These are phyloP conservation scores for Urochloa ruziziensis DNA, from an alignment of 176 grass and related monocot species.

Conservation along the genomic window DNA sequence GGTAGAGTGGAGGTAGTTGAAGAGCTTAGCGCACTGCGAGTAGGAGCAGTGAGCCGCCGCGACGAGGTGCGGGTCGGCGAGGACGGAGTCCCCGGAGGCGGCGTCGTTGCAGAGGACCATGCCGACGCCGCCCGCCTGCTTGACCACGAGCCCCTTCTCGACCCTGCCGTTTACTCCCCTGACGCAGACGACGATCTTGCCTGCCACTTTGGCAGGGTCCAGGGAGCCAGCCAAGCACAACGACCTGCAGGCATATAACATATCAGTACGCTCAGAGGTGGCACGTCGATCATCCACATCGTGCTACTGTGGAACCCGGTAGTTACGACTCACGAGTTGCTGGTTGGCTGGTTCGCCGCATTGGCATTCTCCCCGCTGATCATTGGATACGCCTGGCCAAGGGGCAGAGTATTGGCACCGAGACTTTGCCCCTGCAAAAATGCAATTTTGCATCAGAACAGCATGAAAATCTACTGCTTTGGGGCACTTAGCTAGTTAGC, in stretches of 20 bases:
- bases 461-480: not conserved
- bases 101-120: constrained; percentile 63
- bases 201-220: constrained; percentile 42
- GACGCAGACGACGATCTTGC: constrained; percentile 66
- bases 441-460: not conserved
- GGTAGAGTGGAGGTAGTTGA: constrained; percentile 25
- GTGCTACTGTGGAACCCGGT: not conserved
- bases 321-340: constrained; percentile 58
- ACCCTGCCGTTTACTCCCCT: constrained; percentile 43
- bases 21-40: constrained; percentile 33
- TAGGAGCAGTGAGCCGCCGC: constrained; percentile 57
- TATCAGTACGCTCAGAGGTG: not conserved
- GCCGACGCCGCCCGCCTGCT: constrained; percentile 52
- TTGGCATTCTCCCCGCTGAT: constrained; percentile 54
- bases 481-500: too few species aligned
- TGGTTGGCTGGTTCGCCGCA: not conserved
- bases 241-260: constrained; percentile 26
- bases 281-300: not conserved
- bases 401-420: constrained; percentile 11
- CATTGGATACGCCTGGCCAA: constrained; percentile 19
- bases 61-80: constrained; percentile 49
- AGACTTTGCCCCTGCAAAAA: constrained; percentile 64
- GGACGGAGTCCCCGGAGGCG: constrained; percentile 1
- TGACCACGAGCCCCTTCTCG: constrained; percentile 55
- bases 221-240: constrained; percentile 53